Base-by-base conservation (phyloP, 805 yeast species). In the Myxozyma mucilagina region DNA sequence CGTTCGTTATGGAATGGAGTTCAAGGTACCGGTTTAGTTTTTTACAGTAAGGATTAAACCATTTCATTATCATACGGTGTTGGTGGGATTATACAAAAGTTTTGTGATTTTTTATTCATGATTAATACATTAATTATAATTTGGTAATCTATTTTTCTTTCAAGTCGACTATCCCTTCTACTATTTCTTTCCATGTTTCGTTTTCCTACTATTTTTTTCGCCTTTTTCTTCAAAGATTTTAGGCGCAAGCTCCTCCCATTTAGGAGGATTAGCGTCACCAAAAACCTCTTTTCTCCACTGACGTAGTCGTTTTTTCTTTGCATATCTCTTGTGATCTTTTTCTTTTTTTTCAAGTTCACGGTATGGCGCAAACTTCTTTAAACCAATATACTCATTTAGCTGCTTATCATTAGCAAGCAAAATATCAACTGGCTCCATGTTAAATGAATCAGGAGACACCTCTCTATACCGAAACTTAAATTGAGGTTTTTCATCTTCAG, bases 361-460 rank as follows among this genome's bases (percentile, higher is more conserved):
- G 73, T 89, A 94, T 34, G 98, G 93, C 0, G 98, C 97, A 67
- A 94, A 85, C 74, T 92, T 92, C 78, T 93, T 93, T 69, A 94
- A 77, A 24, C 97, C 94, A 60, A 91, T 86, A 70, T 80, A 91
- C 59, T 86, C 87, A 74, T 94, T 94, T 74, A 94, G 79, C 52
- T 87, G 88, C 63, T 82, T 80, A 73, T 94, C 99, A 70, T 89
- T 93, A 13, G 99, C 99, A 60, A 90, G 76, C 56, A 94, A 78
- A 51, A 94, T 94, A 69, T 94, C 99, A 64, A 94, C 81, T 0
- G 94, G 82, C 0, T 89, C 80, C 52, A 94, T 79, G 11, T 98
- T 98, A 76, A 83, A 94, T 9, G 91, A 78, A 70, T 94, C 98
- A 8, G 99, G 97, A 0, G 97, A 91, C 3, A 94, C 98, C 69